Conservation (phyloP, 306 rosid genomes). For the Quercus engelmannii region DNA sequence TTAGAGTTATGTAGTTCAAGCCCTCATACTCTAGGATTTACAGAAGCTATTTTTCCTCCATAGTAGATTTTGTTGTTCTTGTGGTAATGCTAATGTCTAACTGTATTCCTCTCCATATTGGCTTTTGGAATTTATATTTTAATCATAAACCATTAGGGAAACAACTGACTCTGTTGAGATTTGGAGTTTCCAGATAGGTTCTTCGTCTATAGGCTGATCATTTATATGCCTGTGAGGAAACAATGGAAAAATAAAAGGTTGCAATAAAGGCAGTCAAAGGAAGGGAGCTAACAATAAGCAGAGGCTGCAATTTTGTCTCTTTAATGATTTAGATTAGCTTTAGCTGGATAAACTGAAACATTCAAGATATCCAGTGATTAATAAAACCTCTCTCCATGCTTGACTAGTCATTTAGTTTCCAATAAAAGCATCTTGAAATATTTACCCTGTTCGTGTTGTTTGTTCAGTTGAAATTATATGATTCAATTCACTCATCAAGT, state of each 20-base stretch:
- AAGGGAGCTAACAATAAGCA: not conserved
- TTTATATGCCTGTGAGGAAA: too few relatives aligned
- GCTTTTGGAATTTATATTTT: too few relatives aligned
- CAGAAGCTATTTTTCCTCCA: too few relatives aligned
- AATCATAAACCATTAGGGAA: too few relatives aligned
- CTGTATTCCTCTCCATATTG: too few relatives aligned
- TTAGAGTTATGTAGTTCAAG: too few relatives aligned
- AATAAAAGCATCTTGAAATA: not conserved
- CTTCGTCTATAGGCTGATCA: too few relatives aligned
- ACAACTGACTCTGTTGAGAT: too few relatives aligned
- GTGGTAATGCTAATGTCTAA: too few relatives aligned
- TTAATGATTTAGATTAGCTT: not conserved
- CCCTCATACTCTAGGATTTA: too few relatives aligned
- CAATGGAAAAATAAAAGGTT: not conserved
- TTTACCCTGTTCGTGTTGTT: not conserved
- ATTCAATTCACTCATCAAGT: not conserved
- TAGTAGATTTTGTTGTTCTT: too few relatives aligned
- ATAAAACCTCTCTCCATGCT: not conserved
- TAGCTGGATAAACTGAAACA: not conserved
- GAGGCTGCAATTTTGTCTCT: not conserved
- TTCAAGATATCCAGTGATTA: not conserved
- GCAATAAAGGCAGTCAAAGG: not conserved
- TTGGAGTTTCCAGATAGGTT: too few relatives aligned
- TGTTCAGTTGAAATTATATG: constrained; percentile 15
- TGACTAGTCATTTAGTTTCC: not conserved